A percentile compares a stretch with the other conserved stretches of the same genome.
Evolutionary conservation across 2,329 filamentous ascomycete species (phyloP).

Genomic region (Onygenales sp.): DNA sequence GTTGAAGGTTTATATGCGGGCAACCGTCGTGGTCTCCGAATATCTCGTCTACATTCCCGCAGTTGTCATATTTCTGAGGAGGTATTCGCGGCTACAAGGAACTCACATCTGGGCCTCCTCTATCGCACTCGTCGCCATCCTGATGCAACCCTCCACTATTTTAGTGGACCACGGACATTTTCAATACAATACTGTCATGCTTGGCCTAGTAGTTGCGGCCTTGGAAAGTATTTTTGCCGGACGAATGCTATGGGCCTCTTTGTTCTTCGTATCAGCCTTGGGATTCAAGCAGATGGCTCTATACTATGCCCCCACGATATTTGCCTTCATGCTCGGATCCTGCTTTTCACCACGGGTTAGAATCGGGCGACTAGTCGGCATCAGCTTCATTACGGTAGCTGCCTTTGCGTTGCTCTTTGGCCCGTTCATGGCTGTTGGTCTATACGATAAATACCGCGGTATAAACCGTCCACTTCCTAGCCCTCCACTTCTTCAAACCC

Average conservation of each 20-base stretch:
- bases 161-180: constrained; percentile 94
- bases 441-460: constrained; percentile 59
- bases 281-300: constrained; percentile 99
- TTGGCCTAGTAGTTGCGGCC: constrained; percentile 76
- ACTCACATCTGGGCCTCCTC: constrained; percentile 75
- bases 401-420: constrained; percentile 68
- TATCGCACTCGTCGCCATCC: constrained; percentile 76
- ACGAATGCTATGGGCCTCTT: constrained; percentile 74
- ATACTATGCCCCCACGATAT: constrained; percentile 90
- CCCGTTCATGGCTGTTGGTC: constrained; percentile 62
- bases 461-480: constrained; percentile 53
- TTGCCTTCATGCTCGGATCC: constrained; percentile 79
- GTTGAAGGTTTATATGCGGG: constrained; percentile 93
- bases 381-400: constrained; percentile 61
- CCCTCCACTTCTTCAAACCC: constrained; percentile 48
- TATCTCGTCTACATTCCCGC: constrained; percentile 85
- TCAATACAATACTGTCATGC: constrained; percentile 98
- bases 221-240: constrained; percentile 84
- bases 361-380: constrained; percentile 58
- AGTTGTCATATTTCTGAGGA: constrained; percentile 71
- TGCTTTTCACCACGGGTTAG: constrained; percentile 70
- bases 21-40: constrained; percentile 81
- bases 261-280: constrained; percentile 89
- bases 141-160: constrained; percentile 85
- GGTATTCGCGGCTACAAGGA: constrained; percentile 65